A percentile compares a stretch with the other conserved stretches of the same genome.
Evolutionary conservation across 768 basidiomycete species (phyloP).

Genomic region (Chalciporus piperatus): DNA sequence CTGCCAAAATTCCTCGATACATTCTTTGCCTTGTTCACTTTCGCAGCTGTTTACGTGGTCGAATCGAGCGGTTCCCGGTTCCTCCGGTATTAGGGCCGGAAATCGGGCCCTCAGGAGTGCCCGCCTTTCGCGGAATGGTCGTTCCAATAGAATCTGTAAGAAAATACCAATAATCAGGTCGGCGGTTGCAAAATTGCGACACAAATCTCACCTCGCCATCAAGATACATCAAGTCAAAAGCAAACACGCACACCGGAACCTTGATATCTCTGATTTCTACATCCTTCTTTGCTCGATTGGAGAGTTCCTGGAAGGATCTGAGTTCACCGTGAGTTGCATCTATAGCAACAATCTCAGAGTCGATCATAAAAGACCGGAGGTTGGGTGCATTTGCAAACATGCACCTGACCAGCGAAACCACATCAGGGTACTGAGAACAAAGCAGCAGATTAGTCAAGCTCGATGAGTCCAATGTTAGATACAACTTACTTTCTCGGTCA

Average conservation of each 20-base stretch:
- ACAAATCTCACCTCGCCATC: constrained; percentile 64
- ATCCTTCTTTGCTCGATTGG: constrained; percentile 81
- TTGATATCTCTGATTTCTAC: constrained; percentile 73
- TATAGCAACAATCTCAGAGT: constrained; percentile 86
- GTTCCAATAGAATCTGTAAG: constrained; percentile 60
- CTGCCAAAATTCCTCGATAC: constrained; percentile 73
- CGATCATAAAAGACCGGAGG: constrained; percentile 68
- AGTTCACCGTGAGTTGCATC: constrained; percentile 60
- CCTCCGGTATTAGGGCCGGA: constrained; percentile 45
- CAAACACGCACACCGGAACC: constrained; percentile 78
- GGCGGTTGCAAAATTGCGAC: background rate
- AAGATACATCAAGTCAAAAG: constrained; percentile 86
- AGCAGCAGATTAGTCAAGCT: constrained; percentile 11
- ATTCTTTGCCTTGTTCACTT: constrained; percentile 58
- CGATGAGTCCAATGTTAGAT: background rate
- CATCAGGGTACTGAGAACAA: constrained; percentile 72
- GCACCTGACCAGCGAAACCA: constrained; percentile 52
- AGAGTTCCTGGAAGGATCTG: constrained; percentile 83
- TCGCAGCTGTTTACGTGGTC: constrained; percentile 72
- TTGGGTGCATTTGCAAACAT: constrained; percentile 45
- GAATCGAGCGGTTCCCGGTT: constrained; percentile 54
- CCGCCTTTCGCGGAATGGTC: constrained; percentile 70
- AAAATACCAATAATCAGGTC: constrained; percentile 4
- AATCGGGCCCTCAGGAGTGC: constrained; percentile 62
- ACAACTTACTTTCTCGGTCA: constrained; percentile 74